Evolutionary conservation across 2,329 filamentous ascomycete genomes (phyloP), one percentile per base, ranked within the genome.

Genomic region (Botryotinia globosa): DNA sequence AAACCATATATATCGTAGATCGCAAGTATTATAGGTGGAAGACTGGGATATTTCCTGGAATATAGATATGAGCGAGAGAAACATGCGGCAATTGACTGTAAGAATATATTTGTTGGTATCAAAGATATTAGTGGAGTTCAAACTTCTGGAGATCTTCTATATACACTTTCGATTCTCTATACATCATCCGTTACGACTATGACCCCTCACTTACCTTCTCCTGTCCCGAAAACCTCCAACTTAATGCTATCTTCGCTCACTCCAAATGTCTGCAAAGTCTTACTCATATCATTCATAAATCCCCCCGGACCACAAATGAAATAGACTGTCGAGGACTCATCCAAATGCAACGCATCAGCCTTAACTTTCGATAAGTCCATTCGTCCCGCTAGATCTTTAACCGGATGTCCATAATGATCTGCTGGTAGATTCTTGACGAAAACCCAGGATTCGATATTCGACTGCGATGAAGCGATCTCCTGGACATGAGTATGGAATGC

Each of bases 401-500:
- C 37, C 18, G 54, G 51, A n/a, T 44, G 20, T 54, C 56, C 44
- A 51, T 37, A 56, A 34, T 73, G 14, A 22, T 37, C 45, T 1
- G 42, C 54, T 12, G 44, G n/a, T 3, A 51, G 29, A 25, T 70
- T 70, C 9, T 61, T 70, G 7, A 70, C 34, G 22, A 73, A 73
- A 20, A 70, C 44, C 37, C 44, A 58, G 5, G 64, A 45, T 1
- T 45, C n/a, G 22, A 73, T 9, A 29, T 73, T 70, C 3, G 32
- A 37, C 16, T 69, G 25, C 8, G n/a, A 42, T 18, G 54, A 9
- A 25, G 20, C 65, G 4, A 73, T 32, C 8, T 54, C 39, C 20
- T 82, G 81, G 54, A 90, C 80, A 73, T 88, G 83, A 42, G 82
- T 78, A 69, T 81, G 83, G 76, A 92, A 93, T 0, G 89, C 89